These are phyloP conservation scores for Penicillium antarcticum DNA, from an alignment of 495 filamentous ascomycete genomes.

Conservation along the genomic window DNA sequence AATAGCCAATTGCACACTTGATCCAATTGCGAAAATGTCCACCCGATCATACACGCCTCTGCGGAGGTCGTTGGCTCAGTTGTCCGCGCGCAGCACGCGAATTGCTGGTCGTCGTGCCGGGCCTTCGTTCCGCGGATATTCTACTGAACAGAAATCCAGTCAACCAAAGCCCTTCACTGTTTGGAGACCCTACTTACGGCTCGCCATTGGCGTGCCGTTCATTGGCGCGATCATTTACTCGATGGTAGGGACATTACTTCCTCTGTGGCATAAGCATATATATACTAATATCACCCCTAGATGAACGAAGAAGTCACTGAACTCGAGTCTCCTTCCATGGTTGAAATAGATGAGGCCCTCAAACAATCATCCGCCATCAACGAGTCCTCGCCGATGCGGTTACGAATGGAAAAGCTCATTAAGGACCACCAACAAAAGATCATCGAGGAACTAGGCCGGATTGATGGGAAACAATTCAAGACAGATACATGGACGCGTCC, in stretches of 20 bases:
- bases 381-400: constrained; percentile 84
- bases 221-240: constrained; percentile 62
- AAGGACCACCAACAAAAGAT: constrained; percentile 88
- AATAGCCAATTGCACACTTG: constrained; percentile 9
- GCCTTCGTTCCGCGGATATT: constrained; percentile 27
- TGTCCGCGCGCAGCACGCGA: constrained; percentile 23
- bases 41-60: constrained; percentile 38
- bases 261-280: not conserved
- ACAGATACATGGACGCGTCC: constrained; percentile 85
- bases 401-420: constrained; percentile 95
- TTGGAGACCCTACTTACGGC: constrained; percentile 50
- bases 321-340: constrained; percentile 57
- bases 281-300: constrained; percentile 19
- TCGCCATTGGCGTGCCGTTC: constrained; percentile 60
- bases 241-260: constrained; percentile 48
- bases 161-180: constrained; percentile 38
- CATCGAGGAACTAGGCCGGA: constrained; percentile 69
- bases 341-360: constrained; percentile 43
- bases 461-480: constrained; percentile 79
- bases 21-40: constrained; percentile 30
- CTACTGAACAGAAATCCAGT: constrained; percentile 23
- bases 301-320: constrained; percentile 50
- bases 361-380: constrained; percentile 41
- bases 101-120: constrained; percentile 17
- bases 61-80: constrained; percentile 33